Conservation (phyloP, 1,139 yeast genomes). For the Magnusiomyces paraingens region DNA sequence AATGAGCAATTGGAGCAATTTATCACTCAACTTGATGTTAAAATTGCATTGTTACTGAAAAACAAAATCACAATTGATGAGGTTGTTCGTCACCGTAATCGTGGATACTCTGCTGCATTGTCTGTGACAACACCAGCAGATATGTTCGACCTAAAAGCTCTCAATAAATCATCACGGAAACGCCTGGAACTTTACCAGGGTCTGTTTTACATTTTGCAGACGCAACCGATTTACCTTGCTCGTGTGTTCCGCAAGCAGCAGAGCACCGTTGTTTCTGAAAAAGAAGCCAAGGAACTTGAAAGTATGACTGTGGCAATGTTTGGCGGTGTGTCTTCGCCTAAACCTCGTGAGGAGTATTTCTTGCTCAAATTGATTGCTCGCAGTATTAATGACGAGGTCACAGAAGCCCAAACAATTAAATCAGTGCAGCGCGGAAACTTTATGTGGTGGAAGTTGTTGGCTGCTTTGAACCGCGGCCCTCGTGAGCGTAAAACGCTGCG, state of each 20-base stretch:
- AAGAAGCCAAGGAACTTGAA: constrained; percentile 39
- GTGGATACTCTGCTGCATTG: constrained; percentile 22
- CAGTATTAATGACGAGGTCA: constrained; percentile 45
- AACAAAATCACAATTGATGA: constrained; percentile 78
- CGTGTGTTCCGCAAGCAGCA: constrained; percentile 41
- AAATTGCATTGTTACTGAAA: constrained; percentile 68
- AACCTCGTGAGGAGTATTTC: constrained; percentile 66
- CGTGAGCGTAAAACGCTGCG: constrained; percentile 54
- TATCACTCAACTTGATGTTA: constrained; percentile 74
- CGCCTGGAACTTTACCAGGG: constrained; percentile 63
- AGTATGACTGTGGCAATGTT: constrained; percentile 45
- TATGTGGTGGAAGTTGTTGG: constrained; percentile 47
- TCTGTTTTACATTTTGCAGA: constrained; percentile 74
- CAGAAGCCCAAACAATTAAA: constrained; percentile 22
- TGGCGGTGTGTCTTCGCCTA: constrained; percentile 32
- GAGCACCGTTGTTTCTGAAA: constrained; percentile 28
- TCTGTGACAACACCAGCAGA: constrained; percentile 25
- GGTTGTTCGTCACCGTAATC: constrained; percentile 50
- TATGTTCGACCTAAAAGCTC: constrained; percentile 36
- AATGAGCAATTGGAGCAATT: constrained; percentile 67
- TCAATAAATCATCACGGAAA: constrained; percentile 37
- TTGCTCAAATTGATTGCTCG: constrained; percentile 54
- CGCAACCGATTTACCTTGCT: constrained; percentile 71
- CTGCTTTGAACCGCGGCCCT: constrained; percentile 51
- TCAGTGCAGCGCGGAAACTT: constrained; percentile 28